Percentiles rank a stretch among this genome's conserved stretches.
These are phyloP conservation scores for Paxillus rubicundulus DNA, from an alignment of 768 basidiomycete genomes.

Conservation along the genomic window DNA sequence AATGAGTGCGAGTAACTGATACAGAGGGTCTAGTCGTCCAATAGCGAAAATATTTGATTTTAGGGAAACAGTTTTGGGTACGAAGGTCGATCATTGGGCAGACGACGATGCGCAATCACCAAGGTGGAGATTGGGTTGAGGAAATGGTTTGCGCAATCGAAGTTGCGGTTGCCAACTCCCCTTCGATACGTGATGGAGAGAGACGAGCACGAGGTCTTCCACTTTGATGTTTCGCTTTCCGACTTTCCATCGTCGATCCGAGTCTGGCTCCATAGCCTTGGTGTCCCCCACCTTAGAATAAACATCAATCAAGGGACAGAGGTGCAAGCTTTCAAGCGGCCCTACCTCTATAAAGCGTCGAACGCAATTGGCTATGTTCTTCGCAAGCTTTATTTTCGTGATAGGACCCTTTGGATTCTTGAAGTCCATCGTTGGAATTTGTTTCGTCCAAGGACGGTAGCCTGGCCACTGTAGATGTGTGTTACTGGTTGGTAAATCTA, in stretches of 20 bases:
- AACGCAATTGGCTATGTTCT: constrained; percentile 77
- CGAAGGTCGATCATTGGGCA: neutral
- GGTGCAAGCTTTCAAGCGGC: neutral
- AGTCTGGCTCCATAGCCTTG: constrained; percentile 60
- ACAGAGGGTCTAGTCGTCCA: no score
- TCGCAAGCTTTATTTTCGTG: constrained; percentile 72
- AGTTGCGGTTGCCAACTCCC: constrained; percentile 83
- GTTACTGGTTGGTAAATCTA: neutral
- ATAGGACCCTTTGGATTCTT: constrained; percentile 75
- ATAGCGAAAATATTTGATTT: neutral
- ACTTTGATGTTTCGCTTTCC: constrained; percentile 54
- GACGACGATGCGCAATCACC: neutral
- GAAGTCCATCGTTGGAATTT: constrained; percentile 82
- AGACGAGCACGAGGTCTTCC: constrained; percentile 70
- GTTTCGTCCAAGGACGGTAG: constrained; percentile 73
- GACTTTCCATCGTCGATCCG: constrained; percentile 62
- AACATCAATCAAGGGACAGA: constrained; percentile 4
- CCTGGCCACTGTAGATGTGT: constrained; percentile 65
- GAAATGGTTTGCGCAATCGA: constrained; percentile 38
- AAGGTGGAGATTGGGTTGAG: neutral
- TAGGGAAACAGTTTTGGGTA: neutral
- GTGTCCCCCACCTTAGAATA: constrained; percentile 44
- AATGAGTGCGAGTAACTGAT: no score
- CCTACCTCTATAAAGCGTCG: constrained; percentile 63
- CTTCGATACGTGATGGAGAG: constrained; percentile 79